Conservation (phyloP, 176 grass and related monocot genomes). For the Rhynchospora tenuis region DNA sequence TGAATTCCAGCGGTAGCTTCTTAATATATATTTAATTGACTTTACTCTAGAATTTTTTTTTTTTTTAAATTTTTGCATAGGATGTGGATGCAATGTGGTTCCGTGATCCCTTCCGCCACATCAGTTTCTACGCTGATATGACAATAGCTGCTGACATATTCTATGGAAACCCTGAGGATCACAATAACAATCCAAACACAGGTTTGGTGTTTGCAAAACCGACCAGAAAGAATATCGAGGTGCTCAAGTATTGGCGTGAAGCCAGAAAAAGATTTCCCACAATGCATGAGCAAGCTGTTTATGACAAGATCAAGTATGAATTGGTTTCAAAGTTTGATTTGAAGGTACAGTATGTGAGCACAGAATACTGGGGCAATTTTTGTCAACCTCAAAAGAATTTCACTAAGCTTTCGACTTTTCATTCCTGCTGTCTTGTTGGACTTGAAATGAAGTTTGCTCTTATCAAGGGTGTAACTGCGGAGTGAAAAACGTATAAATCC, state of each 20-base stretch:
- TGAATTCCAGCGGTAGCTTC: too few species aligned
- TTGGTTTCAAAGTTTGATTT: slow-evolving; percentile 27
- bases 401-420: slow-evolving; percentile 63
- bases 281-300: slow-evolving; percentile 64
- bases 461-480: slow-evolving; percentile 28
- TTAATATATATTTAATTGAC: too few species aligned
- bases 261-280: slow-evolving; percentile 27
- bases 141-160: slow-evolving; percentile 48
- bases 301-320: slow-evolving; percentile 66
- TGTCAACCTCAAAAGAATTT: slow-evolving; percentile 52
- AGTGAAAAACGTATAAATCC: slow-evolving; percentile 57
- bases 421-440: slow-evolving; percentile 68
- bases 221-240: slow-evolving; percentile 37
- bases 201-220: slow-evolving; percentile 56
- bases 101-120: slow-evolving; percentile 54
- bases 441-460: slow-evolving; percentile 43
- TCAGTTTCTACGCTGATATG: slow-evolving; percentile 63
- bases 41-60: too few species aligned
- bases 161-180: slow-evolving; percentile 40
- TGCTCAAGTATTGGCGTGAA: slow-evolving; percentile 45
- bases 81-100: slow-evolving; percentile 75
- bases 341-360: slow-evolving; percentile 41
- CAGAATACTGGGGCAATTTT: slow-evolving; percentile 43
- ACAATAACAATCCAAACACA: slow-evolving; percentile 63
- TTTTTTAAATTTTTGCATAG: slow-evolving; percentile 15